Evolutionary conservation across 768 basidiomycete genomes (phyloP).

Genomic region (Lactarius akahatsu): DNA sequence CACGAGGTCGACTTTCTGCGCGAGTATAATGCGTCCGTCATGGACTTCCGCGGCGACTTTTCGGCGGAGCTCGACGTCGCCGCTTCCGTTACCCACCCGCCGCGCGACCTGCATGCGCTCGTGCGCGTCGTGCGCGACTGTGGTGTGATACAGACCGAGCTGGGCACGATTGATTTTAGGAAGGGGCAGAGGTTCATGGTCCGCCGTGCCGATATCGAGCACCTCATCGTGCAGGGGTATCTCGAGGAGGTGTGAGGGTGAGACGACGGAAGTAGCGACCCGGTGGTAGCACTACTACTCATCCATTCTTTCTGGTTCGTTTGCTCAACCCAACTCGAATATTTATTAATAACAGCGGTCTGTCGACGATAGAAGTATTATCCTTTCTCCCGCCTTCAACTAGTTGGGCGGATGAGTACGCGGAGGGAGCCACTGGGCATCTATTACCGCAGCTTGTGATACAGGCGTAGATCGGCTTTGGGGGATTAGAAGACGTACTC

Average conservation of each 20-base stretch:
- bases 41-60: slow-evolving; percentile 83
- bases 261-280: not conserved
- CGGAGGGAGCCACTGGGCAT: not conserved
- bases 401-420: not conserved
- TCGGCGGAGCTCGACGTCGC: slow-evolving; percentile 86
- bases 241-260: slow-evolving; percentile 71
- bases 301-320: not conserved
- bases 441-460: not conserved
- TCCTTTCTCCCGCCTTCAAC: not conserved
- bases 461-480: not conserved
- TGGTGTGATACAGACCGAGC: slow-evolving; percentile 88
- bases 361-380: not conserved
- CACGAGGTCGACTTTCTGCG: slow-evolving; percentile 84
- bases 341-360: not conserved
- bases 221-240: slow-evolving; percentile 91
- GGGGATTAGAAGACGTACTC: not conserved
- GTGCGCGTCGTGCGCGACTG: slow-evolving; percentile 88
- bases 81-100: slow-evolving; percentile 76
- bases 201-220: slow-evolving; percentile 84
- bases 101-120: slow-evolving; percentile 85
- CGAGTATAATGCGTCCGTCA: slow-evolving; percentile 74
- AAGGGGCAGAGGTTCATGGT: slow-evolving; percentile 91
- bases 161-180: slow-evolving; percentile 86
- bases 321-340: not conserved
- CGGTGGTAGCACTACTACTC: too few relatives aligned